Percentiles rank a stretch among this genome's conserved stretches.
Evolutionary conservation across 2,329 filamentous ascomycete genomes (phyloP).

Genomic region (Bipolaris cookei): DNA sequence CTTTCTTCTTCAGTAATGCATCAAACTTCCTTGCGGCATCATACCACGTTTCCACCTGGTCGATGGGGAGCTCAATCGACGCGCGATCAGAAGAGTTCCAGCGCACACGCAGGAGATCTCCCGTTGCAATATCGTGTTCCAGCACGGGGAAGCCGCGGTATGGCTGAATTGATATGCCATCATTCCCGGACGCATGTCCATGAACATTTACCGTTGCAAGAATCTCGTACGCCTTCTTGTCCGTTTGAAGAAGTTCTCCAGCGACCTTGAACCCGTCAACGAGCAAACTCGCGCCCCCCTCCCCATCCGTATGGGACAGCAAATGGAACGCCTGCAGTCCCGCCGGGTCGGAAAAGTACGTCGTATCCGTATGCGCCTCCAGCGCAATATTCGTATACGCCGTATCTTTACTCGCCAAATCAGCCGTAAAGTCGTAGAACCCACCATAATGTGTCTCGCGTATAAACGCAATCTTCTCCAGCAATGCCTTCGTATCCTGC

Average conservation of each 20-base stretch:
- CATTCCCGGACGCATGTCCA: constrained; percentile 86
- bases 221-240: constrained; percentile 62
- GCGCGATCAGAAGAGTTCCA: constrained; percentile 96
- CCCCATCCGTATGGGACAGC: constrained; percentile 74
- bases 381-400: constrained; percentile 88
- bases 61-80: constrained; percentile 63
- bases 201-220: constrained; percentile 67
- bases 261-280: constrained; percentile 87
- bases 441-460: constrained; percentile 88
- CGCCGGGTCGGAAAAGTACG: constrained; percentile 92
- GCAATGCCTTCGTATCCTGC: constrained; percentile 72
- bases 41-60: constrained; percentile 72
- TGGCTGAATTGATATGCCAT: constrained; percentile 80
- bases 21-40: constrained; percentile 77
- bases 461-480: constrained; percentile 85
- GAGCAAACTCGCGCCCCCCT: constrained; percentile 78
- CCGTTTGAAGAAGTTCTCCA: constrained; percentile 60
- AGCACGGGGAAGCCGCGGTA: constrained; percentile 74
- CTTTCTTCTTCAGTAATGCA: constrained; percentile 67
- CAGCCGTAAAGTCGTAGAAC: constrained; percentile 87
- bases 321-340: constrained; percentile 93
- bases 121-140: constrained; percentile 59
- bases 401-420: constrained; percentile 85
- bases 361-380: constrained; percentile 88
- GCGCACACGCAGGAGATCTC: constrained; percentile 68